These are phyloP conservation scores for Clathrus columnatus DNA, from an alignment of 768 basidiomycete genomes.

Conservation along the genomic window DNA sequence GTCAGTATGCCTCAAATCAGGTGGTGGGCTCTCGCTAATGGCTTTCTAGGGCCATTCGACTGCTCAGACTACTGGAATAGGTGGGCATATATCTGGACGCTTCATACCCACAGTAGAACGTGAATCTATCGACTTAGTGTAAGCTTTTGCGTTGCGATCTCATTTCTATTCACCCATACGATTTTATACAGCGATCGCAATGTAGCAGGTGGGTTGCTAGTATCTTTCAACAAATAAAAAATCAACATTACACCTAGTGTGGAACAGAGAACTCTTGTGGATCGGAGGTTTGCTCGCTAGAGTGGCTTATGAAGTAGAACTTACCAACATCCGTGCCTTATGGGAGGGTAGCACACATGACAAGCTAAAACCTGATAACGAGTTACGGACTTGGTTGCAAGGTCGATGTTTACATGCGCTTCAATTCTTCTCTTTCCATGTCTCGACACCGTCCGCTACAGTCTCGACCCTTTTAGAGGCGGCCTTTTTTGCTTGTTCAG, in stretches of 20 bases:
- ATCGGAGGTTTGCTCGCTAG: constrained; percentile 79
- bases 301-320: constrained; percentile 76
- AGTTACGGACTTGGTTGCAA: constrained; percentile 43
- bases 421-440: constrained; percentile 82
- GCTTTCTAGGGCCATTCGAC: constrained; percentile 71
- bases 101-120: constrained; percentile 96
- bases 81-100: constrained; percentile 62
- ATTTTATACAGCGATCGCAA: constrained; percentile 57
- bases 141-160: constrained; percentile 19
- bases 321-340: constrained; percentile 46
- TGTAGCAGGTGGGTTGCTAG: constrained; percentile 49
- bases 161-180: neutral
- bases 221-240: constrained; percentile 10
- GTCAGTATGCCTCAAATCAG: constrained; percentile 31
- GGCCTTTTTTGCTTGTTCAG: constrained; percentile 67
- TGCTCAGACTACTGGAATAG: constrained; percentile 81
- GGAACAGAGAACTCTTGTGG: constrained; percentile 86
- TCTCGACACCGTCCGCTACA: constrained; percentile 77
- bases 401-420: constrained; percentile 67
- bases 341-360: constrained; percentile 46
- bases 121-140: constrained; percentile 87
- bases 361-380: constrained; percentile 26
- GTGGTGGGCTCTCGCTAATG: neutral
- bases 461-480: constrained; percentile 64
- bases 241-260: constrained; percentile 35